Percentiles rank a stretch among this genome's conserved stretches.
Evolutionary conservation across 1,139 yeast genomes (phyloP).

Genomic region (Magnusiomyces tetraspermus): DNA sequence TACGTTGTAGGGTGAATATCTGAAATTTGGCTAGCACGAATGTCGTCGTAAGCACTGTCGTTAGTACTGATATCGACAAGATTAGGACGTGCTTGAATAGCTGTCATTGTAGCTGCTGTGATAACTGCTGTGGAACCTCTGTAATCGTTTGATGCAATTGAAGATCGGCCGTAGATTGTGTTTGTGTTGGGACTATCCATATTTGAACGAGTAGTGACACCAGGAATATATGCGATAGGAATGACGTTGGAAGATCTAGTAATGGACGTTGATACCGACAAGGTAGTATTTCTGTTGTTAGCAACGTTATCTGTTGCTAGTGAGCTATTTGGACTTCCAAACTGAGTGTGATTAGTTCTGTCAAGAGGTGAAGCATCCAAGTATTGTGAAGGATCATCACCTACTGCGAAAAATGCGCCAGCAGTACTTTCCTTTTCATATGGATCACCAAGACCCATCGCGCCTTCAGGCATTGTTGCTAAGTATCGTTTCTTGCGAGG

Average conservation of each 20-base stretch:
- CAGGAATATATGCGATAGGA: constrained; percentile 93
- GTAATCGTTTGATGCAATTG: constrained; percentile 28
- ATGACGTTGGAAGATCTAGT: constrained; percentile 76
- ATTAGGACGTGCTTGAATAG: constrained; percentile 28
- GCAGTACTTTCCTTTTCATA: background rate
- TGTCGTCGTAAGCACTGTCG: background rate
- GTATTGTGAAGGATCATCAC: background rate
- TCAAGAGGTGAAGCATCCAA: background rate
- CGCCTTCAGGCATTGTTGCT: too few species aligned
- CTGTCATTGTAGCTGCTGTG: constrained; percentile 25
- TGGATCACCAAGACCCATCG: background rate
- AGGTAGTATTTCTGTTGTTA: background rate
- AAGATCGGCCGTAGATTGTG: constrained; percentile 18
- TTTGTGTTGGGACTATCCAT: constrained; percentile 2
- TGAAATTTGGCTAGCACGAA: background rate
- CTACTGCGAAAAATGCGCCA: background rate
- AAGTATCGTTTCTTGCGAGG: background rate
- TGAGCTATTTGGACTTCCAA: too few species aligned
- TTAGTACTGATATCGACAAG: constrained; percentile 24
- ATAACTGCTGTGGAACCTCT: constrained; percentile 28
- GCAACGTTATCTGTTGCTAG: background rate
- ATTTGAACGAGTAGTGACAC: constrained; percentile 40
- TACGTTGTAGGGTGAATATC: constrained; percentile 1
- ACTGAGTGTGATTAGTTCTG: too few species aligned
- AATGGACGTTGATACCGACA: constrained; percentile 22